Evolutionary conservation across 2,329 filamentous ascomycete genomes (phyloP).

Genomic region (Fusarium duplospermum): DNA sequence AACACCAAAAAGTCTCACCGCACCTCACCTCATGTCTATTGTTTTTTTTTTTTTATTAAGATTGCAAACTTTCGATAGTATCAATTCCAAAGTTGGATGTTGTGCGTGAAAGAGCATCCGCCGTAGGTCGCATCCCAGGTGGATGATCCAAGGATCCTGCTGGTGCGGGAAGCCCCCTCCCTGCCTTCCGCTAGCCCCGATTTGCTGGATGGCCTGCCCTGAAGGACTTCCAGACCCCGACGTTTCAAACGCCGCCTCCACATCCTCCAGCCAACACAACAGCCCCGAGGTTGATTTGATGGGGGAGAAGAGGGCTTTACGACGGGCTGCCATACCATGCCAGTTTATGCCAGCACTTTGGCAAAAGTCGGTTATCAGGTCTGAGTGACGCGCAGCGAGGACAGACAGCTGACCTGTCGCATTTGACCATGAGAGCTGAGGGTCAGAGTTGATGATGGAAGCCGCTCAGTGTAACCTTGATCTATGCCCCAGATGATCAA

Average conservation of each 20-base stretch:
- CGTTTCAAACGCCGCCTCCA: conserved; percentile 44
- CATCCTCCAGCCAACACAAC: conserved; percentile 34
- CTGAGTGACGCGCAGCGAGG: conserved; percentile 27
- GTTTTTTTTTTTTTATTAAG: neutral
- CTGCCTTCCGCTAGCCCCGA: conserved; percentile 30
- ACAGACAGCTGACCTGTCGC: conserved; percentile 33
- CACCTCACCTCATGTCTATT: conserved; percentile 12
- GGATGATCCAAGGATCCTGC: conserved; percentile 19
- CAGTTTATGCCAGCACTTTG: neutral
- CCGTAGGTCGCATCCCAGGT: conserved; percentile 19
- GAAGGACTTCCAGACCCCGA: conserved; percentile 34
- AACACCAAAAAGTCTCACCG: conserved; percentile 8
- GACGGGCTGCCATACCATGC: neutral
- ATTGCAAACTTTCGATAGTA: conserved; percentile 2
- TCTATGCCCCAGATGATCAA: conserved; percentile 20
- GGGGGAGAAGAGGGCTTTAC: conserved; percentile 5
- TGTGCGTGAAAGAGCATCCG: conserved; percentile 10
- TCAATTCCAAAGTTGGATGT: conserved; percentile 5
- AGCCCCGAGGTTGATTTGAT: conserved; percentile 25
- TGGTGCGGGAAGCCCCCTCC: conserved; percentile 31
- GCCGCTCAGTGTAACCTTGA: conserved; percentile 15
- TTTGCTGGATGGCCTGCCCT: conserved; percentile 30
- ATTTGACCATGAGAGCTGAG: conserved; percentile 29
- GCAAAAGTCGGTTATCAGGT: conserved; percentile 4
- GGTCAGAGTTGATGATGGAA: conserved; percentile 15